Conservation (phyloP, 805 yeast species). For the Candida nemodendra region DNA sequence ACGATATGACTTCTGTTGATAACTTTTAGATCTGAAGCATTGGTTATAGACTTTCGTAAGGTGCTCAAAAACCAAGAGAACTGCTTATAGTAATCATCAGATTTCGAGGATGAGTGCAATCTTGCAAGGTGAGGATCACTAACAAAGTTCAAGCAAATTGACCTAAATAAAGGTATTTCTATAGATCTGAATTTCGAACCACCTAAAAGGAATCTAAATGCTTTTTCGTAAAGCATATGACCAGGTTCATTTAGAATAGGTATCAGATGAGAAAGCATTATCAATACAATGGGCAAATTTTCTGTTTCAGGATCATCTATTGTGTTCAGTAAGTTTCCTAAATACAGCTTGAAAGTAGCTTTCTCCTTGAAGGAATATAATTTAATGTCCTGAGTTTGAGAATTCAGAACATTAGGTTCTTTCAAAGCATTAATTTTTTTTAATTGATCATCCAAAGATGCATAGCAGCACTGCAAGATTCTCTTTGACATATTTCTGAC, state of each 20-base stretch:
- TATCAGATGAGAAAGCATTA: constrained; percentile 52
- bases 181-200: constrained; percentile 44
- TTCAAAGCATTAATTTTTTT: constrained; percentile 24
- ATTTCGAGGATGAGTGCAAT: constrained; percentile 28
- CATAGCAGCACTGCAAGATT: constrained; percentile 45
- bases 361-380: constrained; percentile 50
- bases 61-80: constrained; percentile 63
- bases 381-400: constrained; percentile 2
- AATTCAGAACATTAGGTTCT: constrained; percentile 15
- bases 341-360: constrained; percentile 49
- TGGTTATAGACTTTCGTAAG: constrained; percentile 47
- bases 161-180: constrained; percentile 47
- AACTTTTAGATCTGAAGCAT: constrained; percentile 50
- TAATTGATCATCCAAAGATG: constrained; percentile 39
- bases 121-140: constrained; percentile 25
- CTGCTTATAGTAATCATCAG: constrained; percentile 54
- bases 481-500: constrained; percentile 38
- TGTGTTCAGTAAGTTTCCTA: constrained; percentile 46
- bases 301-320: constrained; percentile 24
- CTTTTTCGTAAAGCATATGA: constrained; percentile 70
- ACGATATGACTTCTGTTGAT: constrained; percentile 54
- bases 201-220: constrained; percentile 61
- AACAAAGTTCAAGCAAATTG: constrained; percentile 33
- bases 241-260: constrained; percentile 66
- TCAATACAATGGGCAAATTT: constrained; percentile 51